Percentiles rank a stretch among this genome's conserved stretches.
Evolutionary conservation across 345 rosid genomes (phyloP).

Genomic region (Chamaenerion angustifolium): DNA sequence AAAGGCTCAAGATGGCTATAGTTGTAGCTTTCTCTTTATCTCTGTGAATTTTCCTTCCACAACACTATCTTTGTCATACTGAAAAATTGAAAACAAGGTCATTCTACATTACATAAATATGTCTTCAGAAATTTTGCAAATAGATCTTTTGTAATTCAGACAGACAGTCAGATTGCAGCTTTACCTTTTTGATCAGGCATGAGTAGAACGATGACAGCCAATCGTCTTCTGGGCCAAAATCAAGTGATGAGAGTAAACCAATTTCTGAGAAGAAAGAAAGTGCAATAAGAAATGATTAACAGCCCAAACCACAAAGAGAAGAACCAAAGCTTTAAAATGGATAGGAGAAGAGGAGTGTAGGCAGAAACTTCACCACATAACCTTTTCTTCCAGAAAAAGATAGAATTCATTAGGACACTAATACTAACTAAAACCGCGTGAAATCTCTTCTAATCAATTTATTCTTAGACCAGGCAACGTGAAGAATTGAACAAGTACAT

Average conservation of each 20-base stretch:
- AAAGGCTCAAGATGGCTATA: constrained; percentile 24
- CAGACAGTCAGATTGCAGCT: neutral
- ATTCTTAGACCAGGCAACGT: no score
- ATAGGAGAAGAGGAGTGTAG: no score
- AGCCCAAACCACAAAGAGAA: neutral
- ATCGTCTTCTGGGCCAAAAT: constrained; percentile 75
- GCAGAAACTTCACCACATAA: neutral
- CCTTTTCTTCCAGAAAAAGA: neutral
- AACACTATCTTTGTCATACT: constrained; percentile 72
- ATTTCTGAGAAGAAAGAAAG: constrained; percentile 28
- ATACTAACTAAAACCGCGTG: no score
- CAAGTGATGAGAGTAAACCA: constrained; percentile 62
- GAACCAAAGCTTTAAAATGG: no score
- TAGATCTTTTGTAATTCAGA: neutral
- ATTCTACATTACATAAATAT: constrained; percentile 8
- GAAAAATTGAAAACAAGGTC: constrained; percentile 5
- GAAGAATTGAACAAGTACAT: no score
- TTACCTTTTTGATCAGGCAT: constrained; percentile 86
- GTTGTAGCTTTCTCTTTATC: constrained; percentile 54
- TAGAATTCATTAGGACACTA: neutral
- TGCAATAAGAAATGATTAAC: neutral
- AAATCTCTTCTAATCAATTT: no score
- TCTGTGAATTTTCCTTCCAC: constrained; percentile 78
- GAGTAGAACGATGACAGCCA: constrained; percentile 93
- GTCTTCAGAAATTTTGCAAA: constrained; percentile 2